Base-by-base conservation (phyloP, 2,329 filamentous ascomycete genomes). In the Xylariales sp. region DNA sequence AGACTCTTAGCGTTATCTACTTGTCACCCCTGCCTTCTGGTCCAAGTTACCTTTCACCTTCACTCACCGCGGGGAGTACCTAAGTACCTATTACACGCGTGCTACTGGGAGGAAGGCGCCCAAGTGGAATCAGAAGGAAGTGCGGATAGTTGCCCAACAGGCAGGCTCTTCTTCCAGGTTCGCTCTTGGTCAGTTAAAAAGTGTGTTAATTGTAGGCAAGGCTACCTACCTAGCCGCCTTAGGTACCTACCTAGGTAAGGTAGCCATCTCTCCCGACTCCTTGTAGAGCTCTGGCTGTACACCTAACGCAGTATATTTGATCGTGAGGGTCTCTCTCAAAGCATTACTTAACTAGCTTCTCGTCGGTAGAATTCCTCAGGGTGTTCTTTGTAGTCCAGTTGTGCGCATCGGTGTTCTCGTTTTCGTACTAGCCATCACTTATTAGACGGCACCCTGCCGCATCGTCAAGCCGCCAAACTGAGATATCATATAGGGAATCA, bases 71-170 rank as follows among this genome's bases (percentile, higher is more conserved):
- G 30, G 39, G 10, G 5, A 41, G 5, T 41, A 14, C 3, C 39
- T 10, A 23, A 23, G 5, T 39, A 10, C 8, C 14, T 34, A 16
- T 34, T 36, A 10, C 32, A n/a, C 6, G 7, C 3, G 6, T 34
- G 28, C 23, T 1, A 9, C n/a, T 12, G 9, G 41, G 43, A 50
- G 52, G 61, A 64, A 59, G 30, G 54, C n/a, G 53, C 56, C 3
- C 41, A 23, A 18, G 39, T 41, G 5, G 39, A 18, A 50, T 10
- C 23, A 6, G 28, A 36, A 5, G 49, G 30, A 53, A 46, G 39
- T 2, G 39, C 18, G 14, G 34, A 16, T n/a, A 14, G 5, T 28
- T 46, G 30, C 7, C 32, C 18, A 28, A 5, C 62, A 53, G 34
- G 53, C 8, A 52, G 52, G 14, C 14, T 39, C n/a, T 23, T 23